Evolutionary conservation across 2,329 filamentous ascomycete species (phyloP).

Genomic region (Clonostachys byssicola): DNA sequence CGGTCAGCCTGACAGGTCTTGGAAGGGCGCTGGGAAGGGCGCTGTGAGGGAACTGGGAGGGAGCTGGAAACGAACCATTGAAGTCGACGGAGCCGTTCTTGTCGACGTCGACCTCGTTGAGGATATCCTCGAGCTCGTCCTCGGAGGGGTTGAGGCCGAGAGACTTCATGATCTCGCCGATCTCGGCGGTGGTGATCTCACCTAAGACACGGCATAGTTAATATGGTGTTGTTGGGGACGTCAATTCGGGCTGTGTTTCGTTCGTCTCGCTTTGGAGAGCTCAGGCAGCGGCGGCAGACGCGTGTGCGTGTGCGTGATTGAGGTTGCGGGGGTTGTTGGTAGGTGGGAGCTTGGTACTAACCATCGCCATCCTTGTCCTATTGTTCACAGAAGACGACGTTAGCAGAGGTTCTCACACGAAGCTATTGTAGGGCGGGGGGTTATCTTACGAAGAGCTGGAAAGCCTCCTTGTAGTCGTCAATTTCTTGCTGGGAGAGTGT

Average conservation of each 20-base stretch:
- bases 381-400: slow-evolving; percentile 1
- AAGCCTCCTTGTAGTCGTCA: slow-evolving; percentile 13
- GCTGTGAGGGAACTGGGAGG: too few species aligned
- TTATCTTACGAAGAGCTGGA: slow-evolving; percentile 16
- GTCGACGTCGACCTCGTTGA: slow-evolving; percentile 63
- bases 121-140: slow-evolving; percentile 61
- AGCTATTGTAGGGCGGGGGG: not conserved
- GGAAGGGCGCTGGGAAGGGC: too few species aligned
- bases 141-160: slow-evolving; percentile 60
- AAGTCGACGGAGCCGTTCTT: slow-evolving; percentile 64
- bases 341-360: slow-evolving; percentile 20
- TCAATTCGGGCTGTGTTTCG: not conserved
- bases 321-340: not conserved
- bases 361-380: slow-evolving; percentile 57
- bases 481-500: slow-evolving; percentile 6
- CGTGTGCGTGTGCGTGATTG: not conserved
- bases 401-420: not conserved
- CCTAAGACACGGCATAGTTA: slow-evolving; percentile 28
- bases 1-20: too few species aligned
- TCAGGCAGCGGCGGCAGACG: not conserved
- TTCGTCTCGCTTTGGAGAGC: not conserved
- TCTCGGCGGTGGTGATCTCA: slow-evolving; percentile 60
- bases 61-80: slow-evolving; percentile 34
- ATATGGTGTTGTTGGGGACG: not conserved
- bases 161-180: slow-evolving; percentile 60